Evolutionary conservation across 768 basidiomycete genomes (phyloP), one percentile per base, ranked within the genome.

Genomic region (Amanita fuliginea): DNA sequence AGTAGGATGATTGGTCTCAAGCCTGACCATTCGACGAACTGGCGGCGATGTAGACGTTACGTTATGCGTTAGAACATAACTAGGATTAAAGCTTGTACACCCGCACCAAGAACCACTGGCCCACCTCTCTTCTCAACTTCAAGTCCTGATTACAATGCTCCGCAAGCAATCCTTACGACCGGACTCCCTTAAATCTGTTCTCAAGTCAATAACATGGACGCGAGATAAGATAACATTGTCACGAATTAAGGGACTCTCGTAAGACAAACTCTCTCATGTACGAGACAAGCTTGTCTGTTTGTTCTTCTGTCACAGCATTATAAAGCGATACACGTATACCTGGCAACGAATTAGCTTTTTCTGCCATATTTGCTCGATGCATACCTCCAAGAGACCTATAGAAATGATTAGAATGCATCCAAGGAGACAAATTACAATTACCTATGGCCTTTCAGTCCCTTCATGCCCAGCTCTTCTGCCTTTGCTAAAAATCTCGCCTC

Each of bases 401-500:
- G 14, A 10, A 28, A n/a, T 13, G 11, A 26, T 42, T 39, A 34
- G 16, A 10, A 42, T 19, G 21, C 19, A 19, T 6, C 16, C 2
- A 11, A 35, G 48, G 6, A 37, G 9, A 33, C 16, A 47, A 33
- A 54, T 43, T 48, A 32, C 10, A 69, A 88, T 55, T 59, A 91
- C 80, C 95, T 76, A 70, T 99, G 96, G 0, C 96, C 96, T 64
- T 91, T 94, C 49, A 96, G 67, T 30, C 86, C 87, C 57, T 81
- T 83, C 77, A 98, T 81, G 0, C 87, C 89, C 51, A 64, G 70
- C 56, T 70, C 71, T 59, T 91, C 85, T 0, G 94, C 94, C 8
- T 86, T 90, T 16, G 75, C 72, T 55, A 98, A 62, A 63, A 97
- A 98, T 57, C 69, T 65, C 57, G 78, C 77, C 63, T 96, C 73